Evolutionary conservation across 2,329 filamentous ascomycete genomes (phyloP), one percentile per base, ranked within the genome.

Genomic region (Teratosphaeria nubilosa): DNA sequence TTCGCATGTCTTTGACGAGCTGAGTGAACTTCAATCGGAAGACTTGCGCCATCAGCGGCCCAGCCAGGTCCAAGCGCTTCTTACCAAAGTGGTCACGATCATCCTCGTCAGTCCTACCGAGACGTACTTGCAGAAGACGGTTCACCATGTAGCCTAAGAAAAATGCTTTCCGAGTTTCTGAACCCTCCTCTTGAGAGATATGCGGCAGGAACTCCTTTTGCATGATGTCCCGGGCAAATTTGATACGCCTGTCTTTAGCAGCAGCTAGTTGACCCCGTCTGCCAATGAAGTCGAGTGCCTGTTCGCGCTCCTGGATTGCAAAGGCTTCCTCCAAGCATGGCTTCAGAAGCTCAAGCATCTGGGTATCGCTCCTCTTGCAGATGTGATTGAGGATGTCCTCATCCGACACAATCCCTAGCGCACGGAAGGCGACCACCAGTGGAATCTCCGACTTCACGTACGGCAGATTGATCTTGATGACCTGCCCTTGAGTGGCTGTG

Each of bases 71-170:
- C 58, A 99, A 81, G 65, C 94, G 88, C 82, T 99, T 99, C 82
- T 97, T 97, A 69, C 94, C 94, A 70, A 99, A 96, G 74, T 99
- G 95, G 78, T 99, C 94, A 78, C 94, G 89, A 70, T 99, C 94
- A 69, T 99, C 94, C 27, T 91, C 90, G 71, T 97, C 94, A 62
- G 91, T 87, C 61, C 94, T 87, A 55, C 94, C 95, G 53, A 99
- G 82, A 57, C 91, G 90, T 71, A 91, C 96, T 74, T 96, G 92
- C 25, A 97, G 80, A 66, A 99, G 82, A 71, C 94, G 88, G 75
- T 99, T 92, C 53, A 97, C 90, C 92, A 99, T 99, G 76, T 99
- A 99, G 24, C 95, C 94, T 54, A 99, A 79, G 81, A 97, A 99
- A 76, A 96, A 99, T 2, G 95, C 94, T 73, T 99, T 99, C 59